Percentiles rank a stretch among this genome's conserved stretches.
phyloP scores from a whole-genome alignment of 2,329 filamentous ascomycete genomes.

The Zymoseptoria tritici region DNA sequence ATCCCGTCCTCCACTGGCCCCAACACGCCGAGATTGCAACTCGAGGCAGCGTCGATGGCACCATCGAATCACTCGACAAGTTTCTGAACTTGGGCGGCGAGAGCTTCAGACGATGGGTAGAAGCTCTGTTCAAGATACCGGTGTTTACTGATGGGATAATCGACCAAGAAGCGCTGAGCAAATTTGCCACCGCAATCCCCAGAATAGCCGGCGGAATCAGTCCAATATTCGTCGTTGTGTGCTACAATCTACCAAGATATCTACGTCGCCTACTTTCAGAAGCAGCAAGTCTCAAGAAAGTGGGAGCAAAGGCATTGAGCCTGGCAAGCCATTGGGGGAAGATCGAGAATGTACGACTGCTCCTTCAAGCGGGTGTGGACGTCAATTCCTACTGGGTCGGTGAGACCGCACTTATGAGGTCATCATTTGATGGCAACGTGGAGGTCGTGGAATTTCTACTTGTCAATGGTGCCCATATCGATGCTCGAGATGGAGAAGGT shows the following conservation, averaged over 20 bases:
- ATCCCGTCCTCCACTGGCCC: not conserved
- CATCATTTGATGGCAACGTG: no score
- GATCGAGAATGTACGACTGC: not conserved
- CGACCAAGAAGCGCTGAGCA: no score
- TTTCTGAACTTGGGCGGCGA: not conserved
- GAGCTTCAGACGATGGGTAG: not conserved
- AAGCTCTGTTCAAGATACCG: no score
- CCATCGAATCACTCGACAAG: not conserved
- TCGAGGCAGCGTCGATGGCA: not conserved
- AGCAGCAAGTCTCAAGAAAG: not conserved
- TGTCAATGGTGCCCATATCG: not conserved
- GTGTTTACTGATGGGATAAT: no score
- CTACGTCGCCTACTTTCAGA: not conserved
- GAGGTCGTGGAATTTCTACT: not conserved
- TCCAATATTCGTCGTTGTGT: not conserved
- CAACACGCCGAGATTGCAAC: not conserved
- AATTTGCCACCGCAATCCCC: no score
- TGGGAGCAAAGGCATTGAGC: not conserved
- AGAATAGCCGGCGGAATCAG: not conserved
- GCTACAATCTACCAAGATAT: not conserved
- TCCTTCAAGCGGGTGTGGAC: not conserved
- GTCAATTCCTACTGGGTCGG: not conserved
- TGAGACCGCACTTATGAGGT: no score
- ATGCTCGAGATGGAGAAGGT: not conserved
- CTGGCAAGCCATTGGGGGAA: not conserved